These are phyloP conservation scores for Penstemon barbatus DNA, from an alignment of 257 asterid genomes.

Conservation along the genomic window DNA sequence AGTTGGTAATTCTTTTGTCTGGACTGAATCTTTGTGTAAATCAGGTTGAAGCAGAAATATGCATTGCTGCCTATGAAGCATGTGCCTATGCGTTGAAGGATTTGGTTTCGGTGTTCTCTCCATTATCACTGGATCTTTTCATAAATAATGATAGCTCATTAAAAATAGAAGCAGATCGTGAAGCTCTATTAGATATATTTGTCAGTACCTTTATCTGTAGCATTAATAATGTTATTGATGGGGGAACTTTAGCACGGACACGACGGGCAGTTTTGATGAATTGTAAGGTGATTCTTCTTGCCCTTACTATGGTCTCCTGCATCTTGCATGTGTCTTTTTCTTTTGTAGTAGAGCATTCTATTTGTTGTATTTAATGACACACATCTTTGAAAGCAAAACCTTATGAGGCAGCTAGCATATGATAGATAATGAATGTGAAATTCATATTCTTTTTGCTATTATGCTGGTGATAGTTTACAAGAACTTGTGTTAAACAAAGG, in stretches of 20 bases:
- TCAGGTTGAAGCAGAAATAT: conserved; percentile 77
- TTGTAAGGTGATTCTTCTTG: conserved; percentile 62
- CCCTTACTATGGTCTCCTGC: conserved; percentile 24
- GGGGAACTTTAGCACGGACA: conserved; percentile 59
- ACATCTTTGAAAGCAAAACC: not conserved
- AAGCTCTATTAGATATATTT: conserved; percentile 55
- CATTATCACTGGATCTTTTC: conserved; percentile 51
- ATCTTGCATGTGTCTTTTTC: conserved; percentile 10
- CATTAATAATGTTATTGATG: conserved; percentile 60
- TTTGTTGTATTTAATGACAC: conserved; percentile 18
- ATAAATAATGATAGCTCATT: conserved; percentile 32
- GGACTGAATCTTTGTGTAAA: conserved; percentile 16
- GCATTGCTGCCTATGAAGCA: conserved; percentile 81
- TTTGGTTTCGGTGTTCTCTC: conserved; percentile 49
- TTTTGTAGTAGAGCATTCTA: conserved; percentile 1
- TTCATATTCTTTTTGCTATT: conserved; percentile 14
- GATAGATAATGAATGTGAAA: conserved; percentile 3
- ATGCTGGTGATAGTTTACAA: not conserved
- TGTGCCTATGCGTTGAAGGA: conserved; percentile 59
- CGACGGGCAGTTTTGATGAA: conserved; percentile 82
- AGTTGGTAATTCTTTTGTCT: conserved; percentile 22
- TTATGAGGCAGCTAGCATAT: conserved; percentile 5
- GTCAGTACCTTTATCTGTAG: conserved; percentile 55
- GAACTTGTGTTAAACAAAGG: not conserved
- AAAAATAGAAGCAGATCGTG: conserved; percentile 40